phyloP scores from a whole-genome alignment of 176 grass and related monocot genomes.

The Oryza glaberrima region DNA sequence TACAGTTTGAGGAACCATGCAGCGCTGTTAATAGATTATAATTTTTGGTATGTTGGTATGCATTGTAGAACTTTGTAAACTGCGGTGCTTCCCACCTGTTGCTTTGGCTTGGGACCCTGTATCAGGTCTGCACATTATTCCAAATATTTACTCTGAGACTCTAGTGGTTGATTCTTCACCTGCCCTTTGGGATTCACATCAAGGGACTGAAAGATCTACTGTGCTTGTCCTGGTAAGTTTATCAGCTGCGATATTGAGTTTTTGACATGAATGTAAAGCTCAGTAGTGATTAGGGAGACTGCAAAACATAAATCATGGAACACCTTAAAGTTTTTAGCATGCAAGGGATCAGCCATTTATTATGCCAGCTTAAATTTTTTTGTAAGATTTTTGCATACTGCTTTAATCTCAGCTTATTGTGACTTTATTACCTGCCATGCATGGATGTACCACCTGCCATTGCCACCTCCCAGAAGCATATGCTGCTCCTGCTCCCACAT shows the following conservation, averaged over 20 bases:
- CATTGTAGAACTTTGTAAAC: slow-evolving; percentile 82
- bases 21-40: slow-evolving; percentile 22
- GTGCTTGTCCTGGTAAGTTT: slow-evolving; percentile 78
- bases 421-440: neutral
- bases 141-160: slow-evolving; percentile 88
- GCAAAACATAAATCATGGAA: slow-evolving; percentile 2
- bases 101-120: slow-evolving; percentile 82
- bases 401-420: slow-evolving; percentile 18
- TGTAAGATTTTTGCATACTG: neutral
- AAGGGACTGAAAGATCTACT: slow-evolving; percentile 66
- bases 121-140: slow-evolving; percentile 79
- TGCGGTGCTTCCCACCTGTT: slow-evolving; percentile 92
- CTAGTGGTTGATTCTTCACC: slow-evolving; percentile 88
- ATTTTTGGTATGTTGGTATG: slow-evolving; percentile 22
- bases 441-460: neutral
- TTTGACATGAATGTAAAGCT: neutral
- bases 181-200: slow-evolving; percentile 70
- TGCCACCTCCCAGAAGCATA: slow-evolving; percentile 7
- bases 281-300: neutral
- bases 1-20: slow-evolving; percentile 5
- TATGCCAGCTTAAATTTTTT: slow-evolving; percentile 2
- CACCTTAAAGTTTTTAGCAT: neutral
- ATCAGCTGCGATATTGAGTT: neutral
- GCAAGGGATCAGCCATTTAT: slow-evolving; percentile 4
- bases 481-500: neutral